Evolutionary conservation across 1,139 yeast species (phyloP), one percentile per base, ranked within the genome.

Genomic region (Kurtzmaniella quercitrusa): DNA sequence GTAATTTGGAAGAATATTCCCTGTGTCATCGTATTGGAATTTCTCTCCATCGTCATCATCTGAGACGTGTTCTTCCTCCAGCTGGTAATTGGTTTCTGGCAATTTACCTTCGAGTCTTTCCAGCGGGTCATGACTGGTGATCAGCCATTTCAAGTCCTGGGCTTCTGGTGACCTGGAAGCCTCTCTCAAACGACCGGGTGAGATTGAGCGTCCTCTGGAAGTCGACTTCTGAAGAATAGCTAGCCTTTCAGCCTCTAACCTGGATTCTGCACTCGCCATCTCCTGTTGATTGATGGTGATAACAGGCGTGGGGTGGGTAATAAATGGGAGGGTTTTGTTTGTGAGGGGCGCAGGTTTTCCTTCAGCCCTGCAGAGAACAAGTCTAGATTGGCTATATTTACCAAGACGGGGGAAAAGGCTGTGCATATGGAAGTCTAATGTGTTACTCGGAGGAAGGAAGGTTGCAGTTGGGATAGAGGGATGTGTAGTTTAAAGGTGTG

Each of bases 41-140:
- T 81, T 83, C 44, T 72, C 77, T 48, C 71, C 70, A 19, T 70
- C 68, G 45, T 80, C 85, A 44, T 79, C 80, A 51, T 81, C 87
- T 52, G 81, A 75, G n/a, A 81, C 69, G 49, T 79, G 82, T 53
- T 82, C 87, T 53, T 82, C 87, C 46, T 82, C 89, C 54, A 84
- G 76, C 4, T 65, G 68, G 44, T 71, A 77, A 60, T 72, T 66
- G 33, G 58, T 48, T 11, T 58, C 65, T 27, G 51, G 57, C 18
- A 48, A 49, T 18, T 44, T 54, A 11, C 46, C 48, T 11, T 48
- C 48, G 12, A 81, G 57, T 47, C 87, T 60, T 46, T 79, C 82
- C 57, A 79, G 79, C 0, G 88, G 88, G 51, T 82, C 86, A 47
- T 70, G 77, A 50, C 68, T 71, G 44, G 72, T 68, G 40, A 73